Evolutionary conservation across 116 monocot species (phyloP).

Genomic region (Cymodocea nodosa): DNA sequence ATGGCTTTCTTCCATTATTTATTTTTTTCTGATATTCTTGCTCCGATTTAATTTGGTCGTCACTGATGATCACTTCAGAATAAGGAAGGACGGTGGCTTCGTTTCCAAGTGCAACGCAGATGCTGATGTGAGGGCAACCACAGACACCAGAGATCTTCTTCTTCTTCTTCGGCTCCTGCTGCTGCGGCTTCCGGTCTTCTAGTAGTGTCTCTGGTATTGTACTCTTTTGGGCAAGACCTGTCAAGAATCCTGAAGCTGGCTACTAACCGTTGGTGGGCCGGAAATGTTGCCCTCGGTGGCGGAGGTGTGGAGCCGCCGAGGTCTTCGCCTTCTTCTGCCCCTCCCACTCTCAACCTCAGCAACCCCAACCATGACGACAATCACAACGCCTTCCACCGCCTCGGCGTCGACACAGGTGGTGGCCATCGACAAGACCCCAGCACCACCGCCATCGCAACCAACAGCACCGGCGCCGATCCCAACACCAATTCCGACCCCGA

Average conservation of each 20-base stretch:
- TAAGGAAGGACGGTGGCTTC: no score
- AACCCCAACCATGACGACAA: conserved; percentile 13
- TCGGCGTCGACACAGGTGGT: neutral
- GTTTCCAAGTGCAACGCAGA: no score
- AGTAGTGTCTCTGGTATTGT: no score
- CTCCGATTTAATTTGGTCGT: no score
- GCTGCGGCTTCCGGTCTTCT: no score
- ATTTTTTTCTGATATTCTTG: no score
- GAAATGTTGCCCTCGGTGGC: conserved; percentile 35
- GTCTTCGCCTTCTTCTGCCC: conserved; percentile 22
- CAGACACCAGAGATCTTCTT: no score
- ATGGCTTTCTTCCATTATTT: no score
- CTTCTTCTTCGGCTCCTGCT: no score
- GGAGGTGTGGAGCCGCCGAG: conserved; percentile 8
- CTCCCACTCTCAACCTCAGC: conserved; percentile 28
- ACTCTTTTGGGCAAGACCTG: no score
- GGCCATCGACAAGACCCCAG: conserved; percentile 1
- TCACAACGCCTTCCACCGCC: conserved; percentile 6
- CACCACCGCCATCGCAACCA: conserved; percentile 20
- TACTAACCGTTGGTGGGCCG: conserved; percentile 64
- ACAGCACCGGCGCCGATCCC: conserved; percentile 33
- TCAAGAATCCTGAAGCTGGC: conserved; percentile 26
- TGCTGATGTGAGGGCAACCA: no score
- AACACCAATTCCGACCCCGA: conserved; percentile 17
- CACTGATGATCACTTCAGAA: no score